A percentile compares a stretch with the other conserved stretches of the same genome.
Conservation (phyloP, 1,139 yeast species). For the Kurtzmaniella quercitrusa region DNA sequence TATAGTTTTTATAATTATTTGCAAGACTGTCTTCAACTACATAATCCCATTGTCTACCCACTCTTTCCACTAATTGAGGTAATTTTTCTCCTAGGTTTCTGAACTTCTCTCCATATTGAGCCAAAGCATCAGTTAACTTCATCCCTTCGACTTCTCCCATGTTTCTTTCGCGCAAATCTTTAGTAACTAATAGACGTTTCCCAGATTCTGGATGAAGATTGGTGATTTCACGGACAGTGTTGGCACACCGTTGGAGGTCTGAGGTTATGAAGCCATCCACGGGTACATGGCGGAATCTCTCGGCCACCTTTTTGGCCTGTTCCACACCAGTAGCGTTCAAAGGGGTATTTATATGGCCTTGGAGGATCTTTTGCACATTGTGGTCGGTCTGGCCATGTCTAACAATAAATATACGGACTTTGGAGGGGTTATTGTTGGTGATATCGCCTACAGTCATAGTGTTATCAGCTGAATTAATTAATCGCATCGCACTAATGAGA, state of each 20-base stretch:
- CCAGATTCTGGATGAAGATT: slow-evolving; percentile 20
- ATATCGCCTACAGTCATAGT: slow-evolving; percentile 6
- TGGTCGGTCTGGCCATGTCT: slow-evolving; percentile 83
- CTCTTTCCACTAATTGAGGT: slow-evolving; percentile 43
- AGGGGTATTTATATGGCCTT: slow-evolving; percentile 66
- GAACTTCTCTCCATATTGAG: slow-evolving; percentile 31
- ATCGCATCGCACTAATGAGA: neutral
- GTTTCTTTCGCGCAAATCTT: slow-evolving; percentile 62
- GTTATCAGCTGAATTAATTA: neutral
- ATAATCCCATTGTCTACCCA: slow-evolving; percentile 44
- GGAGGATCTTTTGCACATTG: slow-evolving; percentile 61
- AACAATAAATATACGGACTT: slow-evolving; percentile 55
- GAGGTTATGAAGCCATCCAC: slow-evolving; percentile 55
- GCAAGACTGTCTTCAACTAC: slow-evolving; percentile 35
- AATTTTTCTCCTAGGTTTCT: slow-evolving; percentile 52
- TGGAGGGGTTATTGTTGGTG: slow-evolving; percentile 30
- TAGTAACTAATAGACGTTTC: slow-evolving; percentile 18
- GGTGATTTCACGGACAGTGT: slow-evolving; percentile 44
- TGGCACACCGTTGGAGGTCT: slow-evolving; percentile 58
- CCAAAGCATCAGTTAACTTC: slow-evolving; percentile 62
- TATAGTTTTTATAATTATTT: slow-evolving; percentile 42
- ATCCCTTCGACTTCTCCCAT: slow-evolving; percentile 82
- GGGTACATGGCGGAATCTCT: slow-evolving; percentile 29
- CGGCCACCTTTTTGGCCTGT: slow-evolving; percentile 54
- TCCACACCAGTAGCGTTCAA: slow-evolving; percentile 53